Base-by-base conservation (phyloP, 2,329 filamentous ascomycete genomes). In the Ophidiomyces ophidiicola region DNA sequence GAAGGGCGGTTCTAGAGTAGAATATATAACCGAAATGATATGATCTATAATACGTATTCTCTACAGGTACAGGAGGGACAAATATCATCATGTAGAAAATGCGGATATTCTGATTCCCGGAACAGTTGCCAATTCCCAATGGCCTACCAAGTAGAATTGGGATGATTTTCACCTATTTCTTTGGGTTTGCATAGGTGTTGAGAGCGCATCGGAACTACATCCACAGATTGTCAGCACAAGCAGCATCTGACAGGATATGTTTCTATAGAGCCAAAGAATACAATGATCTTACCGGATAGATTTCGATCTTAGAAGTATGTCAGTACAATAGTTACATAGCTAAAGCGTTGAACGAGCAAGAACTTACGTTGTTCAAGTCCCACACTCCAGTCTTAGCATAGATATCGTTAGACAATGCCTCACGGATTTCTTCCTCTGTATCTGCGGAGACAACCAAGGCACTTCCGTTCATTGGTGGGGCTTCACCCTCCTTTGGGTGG, bases 331-430 rank as follows among this genome's bases (percentile, higher is more conserved):
- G 20, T 30, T 4, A 21, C 15, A 28, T n/a, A 25, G 39, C 30
- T 14, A 32, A 10, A 23, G 8, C 1, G 8, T 12, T 20, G 32
- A 18, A 24, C 17, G 11, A 26, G 15, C 11, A 30, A 56, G 55
- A 53, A 50, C 63, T 51, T 46, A 57, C 74, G 51, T 81, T 81
- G 24, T 78, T 72, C 43, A 81, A 55, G 65, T 94, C 83, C 86
- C 86, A 94, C 6, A 92, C 85, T 0, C 78, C 82, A 30, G 61
- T 68, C 44, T 63, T 69, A 6, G 70, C 67, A 61, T 93, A 94
- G 6, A 86, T 65, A 62, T 94, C 86, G 34, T 73, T 69, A 58
- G 72, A 73, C 32, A 94, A 57, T 36, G 71, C 54, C 50, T 80
- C 71, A 28, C 79, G 56, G 2, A 83, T 74, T 56, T 85, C 80